phyloP scores from a whole-genome alignment of 331 rosid species.

The Quercus tomentella region DNA sequence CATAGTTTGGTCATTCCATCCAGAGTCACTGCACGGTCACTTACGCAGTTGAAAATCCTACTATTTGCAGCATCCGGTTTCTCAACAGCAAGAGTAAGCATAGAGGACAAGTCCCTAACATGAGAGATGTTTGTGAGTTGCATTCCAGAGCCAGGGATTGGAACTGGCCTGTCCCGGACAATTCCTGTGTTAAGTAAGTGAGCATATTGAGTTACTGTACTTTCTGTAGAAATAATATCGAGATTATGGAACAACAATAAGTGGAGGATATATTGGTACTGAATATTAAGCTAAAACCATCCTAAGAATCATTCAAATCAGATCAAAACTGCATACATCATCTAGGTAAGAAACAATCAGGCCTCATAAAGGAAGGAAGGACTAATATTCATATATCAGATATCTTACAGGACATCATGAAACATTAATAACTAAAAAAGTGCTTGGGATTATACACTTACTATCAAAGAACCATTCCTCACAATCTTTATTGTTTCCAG shows the following conservation, averaged over 20 bases:
- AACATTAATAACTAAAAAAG: neutral
- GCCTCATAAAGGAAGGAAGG: neutral
- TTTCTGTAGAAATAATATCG: neutral
- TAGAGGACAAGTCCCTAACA: conserved; percentile 77
- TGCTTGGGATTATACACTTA: conserved; percentile 31
- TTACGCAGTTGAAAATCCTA: conserved; percentile 70
- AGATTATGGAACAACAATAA: neutral
- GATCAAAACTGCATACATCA: no score
- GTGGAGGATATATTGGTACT: neutral
- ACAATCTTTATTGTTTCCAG: conserved; percentile 95
- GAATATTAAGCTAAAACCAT: neutral
- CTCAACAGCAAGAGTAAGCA: conserved; percentile 83
- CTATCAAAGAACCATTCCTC: conserved; percentile 98
- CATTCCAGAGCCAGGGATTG: conserved; percentile 87
- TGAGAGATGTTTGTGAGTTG: conserved; percentile 84
- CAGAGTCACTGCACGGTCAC: conserved; percentile 85
- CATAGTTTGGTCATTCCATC: conserved; percentile 84
- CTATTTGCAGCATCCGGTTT: conserved; percentile 65
- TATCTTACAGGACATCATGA: neutral
- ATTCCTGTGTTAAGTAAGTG: conserved; percentile 46
- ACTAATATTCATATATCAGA: no score
- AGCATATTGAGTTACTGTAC: neutral
- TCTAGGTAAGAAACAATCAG: neutral
- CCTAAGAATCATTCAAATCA: neutral
- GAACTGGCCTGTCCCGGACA: conserved; percentile 82